Conservation (phyloP, 2,329 filamentous ascomycete species). For the Colletotrichum viniferum region DNA sequence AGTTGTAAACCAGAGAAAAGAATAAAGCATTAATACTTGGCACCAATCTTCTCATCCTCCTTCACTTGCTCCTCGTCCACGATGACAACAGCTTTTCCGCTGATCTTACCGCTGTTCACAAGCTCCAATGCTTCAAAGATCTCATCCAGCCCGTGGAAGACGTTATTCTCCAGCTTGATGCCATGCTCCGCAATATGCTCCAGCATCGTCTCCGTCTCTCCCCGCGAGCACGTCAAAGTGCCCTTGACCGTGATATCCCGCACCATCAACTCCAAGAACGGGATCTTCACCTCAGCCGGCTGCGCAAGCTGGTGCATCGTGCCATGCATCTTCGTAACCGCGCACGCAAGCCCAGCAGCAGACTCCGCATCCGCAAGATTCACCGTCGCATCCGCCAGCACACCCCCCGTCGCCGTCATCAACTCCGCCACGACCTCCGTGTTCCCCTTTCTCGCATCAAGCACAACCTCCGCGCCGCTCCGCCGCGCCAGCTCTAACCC, state of each 20-base stretch:
- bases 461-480: slow-evolving; percentile 53
- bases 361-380: slow-evolving; percentile 56
- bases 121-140: slow-evolving; percentile 54
- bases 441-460: slow-evolving; percentile 55
- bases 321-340: slow-evolving; percentile 64
- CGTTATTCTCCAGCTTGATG: slow-evolving; percentile 53
- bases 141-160: slow-evolving; percentile 56
- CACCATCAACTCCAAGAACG: slow-evolving; percentile 54
- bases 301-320: slow-evolving; percentile 64
- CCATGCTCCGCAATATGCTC: slow-evolving; percentile 47
- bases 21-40: background rate
- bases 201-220: slow-evolving; percentile 52
- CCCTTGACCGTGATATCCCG: slow-evolving; percentile 56
- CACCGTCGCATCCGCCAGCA: slow-evolving; percentile 56
- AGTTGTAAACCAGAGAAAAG: background rate
- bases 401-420: slow-evolving; percentile 48
- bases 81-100: slow-evolving; percentile 58
- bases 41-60: background rate
- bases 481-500: slow-evolving; percentile 51
- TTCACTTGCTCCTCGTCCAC: slow-evolving; percentile 48
- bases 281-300: slow-evolving; percentile 38
- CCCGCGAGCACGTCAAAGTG: slow-evolving; percentile 44
- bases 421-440: slow-evolving; percentile 52
- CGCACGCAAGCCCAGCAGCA: slow-evolving; percentile 55
- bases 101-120: slow-evolving; percentile 56